Evolutionary conservation across 2,329 filamentous ascomycete species (phyloP).

Genomic region (Thelonectria olida): DNA sequence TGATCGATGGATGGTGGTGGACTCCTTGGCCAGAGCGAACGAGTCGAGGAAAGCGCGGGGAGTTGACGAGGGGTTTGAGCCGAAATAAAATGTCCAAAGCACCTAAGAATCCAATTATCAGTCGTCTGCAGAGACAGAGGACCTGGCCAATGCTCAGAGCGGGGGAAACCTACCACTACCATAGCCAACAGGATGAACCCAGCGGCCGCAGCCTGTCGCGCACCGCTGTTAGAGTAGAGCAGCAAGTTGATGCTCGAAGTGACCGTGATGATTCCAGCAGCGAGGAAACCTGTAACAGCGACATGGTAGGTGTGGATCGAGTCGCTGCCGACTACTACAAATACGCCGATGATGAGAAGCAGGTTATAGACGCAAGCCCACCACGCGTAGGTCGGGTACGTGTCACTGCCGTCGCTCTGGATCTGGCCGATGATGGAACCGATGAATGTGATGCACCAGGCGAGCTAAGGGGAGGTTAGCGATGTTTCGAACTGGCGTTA

Average conservation of each 20-base stretch:
- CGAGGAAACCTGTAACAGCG: constrained; percentile 87
- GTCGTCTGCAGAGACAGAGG: neutral
- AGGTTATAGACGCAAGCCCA: constrained; percentile 90
- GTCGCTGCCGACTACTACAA: constrained; percentile 85
- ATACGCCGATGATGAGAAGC: constrained; percentile 81
- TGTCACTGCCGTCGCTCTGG: constrained; percentile 51
- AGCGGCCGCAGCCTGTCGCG: constrained; percentile 86
- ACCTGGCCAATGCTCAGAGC: neutral
- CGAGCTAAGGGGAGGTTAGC: constrained; percentile 68
- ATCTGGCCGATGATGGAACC: constrained; percentile 79
- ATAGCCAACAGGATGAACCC: constrained; percentile 95
- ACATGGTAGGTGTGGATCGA: constrained; percentile 89
- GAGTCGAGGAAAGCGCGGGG: constrained; percentile 94
- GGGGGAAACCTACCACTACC: constrained; percentile 74
- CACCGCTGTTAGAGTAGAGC: constrained; percentile 78
- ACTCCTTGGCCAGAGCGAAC: constrained; percentile 92
- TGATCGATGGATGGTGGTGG: constrained; percentile 71
- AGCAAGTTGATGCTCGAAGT: constrained; percentile 87
- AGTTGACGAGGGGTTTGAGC: constrained; percentile 85
- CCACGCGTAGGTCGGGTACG: constrained; percentile 90
- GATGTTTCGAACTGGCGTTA: neutral
- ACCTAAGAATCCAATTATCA: constrained; percentile 64
- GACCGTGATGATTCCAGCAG: constrained; percentile 83
- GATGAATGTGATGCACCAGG: constrained; percentile 94
- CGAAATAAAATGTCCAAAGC: constrained; percentile 99